These are phyloP conservation scores for Gossypium bickii DNA, from an alignment of 345 rosid genomes.

Conservation along the genomic window DNA sequence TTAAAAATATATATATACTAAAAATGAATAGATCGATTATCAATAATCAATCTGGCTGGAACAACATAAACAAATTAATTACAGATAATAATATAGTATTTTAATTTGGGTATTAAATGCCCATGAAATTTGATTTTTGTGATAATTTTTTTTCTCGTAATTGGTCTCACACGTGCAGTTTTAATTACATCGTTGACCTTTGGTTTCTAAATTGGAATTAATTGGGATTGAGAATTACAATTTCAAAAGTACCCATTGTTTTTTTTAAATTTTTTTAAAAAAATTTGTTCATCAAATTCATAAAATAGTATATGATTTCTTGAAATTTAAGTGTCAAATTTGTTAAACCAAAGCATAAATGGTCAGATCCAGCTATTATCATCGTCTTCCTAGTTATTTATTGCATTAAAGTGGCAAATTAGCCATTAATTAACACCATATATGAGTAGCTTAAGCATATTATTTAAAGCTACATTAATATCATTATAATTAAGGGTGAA, in stretches of 20 bases:
- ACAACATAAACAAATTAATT: not conserved
- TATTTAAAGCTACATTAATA: too few species aligned
- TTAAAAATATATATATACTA: not conserved
- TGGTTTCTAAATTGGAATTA: conserved; percentile 19
- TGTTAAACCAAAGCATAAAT: conserved; percentile 2
- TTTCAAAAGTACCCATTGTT: not conserved
- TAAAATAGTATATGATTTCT: not conserved
- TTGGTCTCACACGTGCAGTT: conserved; percentile 21
- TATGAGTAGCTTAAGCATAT: too few species aligned
- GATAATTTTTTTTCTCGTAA: conserved; percentile 2
- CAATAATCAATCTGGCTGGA: conserved; percentile 2
- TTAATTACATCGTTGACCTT: conserved; percentile 26
- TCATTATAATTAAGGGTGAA: too few species aligned
- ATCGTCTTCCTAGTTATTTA: not conserved
- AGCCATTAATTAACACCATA: not conserved
- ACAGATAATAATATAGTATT: not conserved
- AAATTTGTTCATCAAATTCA: not conserved
- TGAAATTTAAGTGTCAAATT: conserved; percentile 4
- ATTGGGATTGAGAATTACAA: conserved; percentile 25
- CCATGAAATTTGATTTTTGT: not conserved
- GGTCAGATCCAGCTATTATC: not conserved
- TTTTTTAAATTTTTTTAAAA: accelerated
- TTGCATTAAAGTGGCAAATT: too few species aligned
- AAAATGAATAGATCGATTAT: not conserved
- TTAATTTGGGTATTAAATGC: not conserved